These are phyloP conservation scores for Avena sativa DNA, from an alignment of 176 grass and related monocot species.

Conservation along the genomic window DNA sequence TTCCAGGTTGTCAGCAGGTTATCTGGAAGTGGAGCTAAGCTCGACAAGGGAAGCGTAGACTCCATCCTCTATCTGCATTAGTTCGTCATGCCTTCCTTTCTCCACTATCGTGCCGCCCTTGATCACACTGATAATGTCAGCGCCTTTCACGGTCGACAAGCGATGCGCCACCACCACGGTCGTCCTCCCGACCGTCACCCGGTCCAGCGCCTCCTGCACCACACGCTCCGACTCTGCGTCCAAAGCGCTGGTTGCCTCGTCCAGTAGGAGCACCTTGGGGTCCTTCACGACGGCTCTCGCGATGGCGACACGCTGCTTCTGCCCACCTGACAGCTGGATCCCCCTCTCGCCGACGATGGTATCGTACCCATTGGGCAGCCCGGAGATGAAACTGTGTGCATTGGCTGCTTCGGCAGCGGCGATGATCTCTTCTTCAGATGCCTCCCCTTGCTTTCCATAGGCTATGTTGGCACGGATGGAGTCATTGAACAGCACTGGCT, in stretches of 20 bases:
- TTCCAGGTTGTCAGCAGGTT: not conserved
- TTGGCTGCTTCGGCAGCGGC: constrained; percentile 67
- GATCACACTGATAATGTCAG: constrained; percentile 59
- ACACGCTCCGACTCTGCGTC: constrained; percentile 68
- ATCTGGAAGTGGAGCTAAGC: constrained; percentile 49
- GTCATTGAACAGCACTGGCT: constrained; percentile 75
- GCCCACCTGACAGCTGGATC: constrained; percentile 76
- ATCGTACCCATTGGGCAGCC: constrained; percentile 64
- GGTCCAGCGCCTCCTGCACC: constrained; percentile 82
- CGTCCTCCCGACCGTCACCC: constrained; percentile 57
- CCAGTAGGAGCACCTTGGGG: constrained; percentile 75
- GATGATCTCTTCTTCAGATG: constrained; percentile 69
- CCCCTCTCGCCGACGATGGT: constrained; percentile 75
- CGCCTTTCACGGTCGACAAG: constrained; percentile 62
- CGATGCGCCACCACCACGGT: constrained; percentile 75
- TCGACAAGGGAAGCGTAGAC: constrained; percentile 70
- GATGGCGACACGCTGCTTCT: constrained; percentile 87
- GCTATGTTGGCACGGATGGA: constrained; percentile 80
- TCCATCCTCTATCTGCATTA: constrained; percentile 58
- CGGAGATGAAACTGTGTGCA: constrained; percentile 73
- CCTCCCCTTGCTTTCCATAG: constrained; percentile 73
- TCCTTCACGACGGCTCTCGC: constrained; percentile 75
- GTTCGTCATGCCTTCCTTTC: constrained; percentile 66
- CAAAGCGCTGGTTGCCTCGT: constrained; percentile 83
- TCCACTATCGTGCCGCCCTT: constrained; percentile 61